These are phyloP conservation scores for Salvia splendens DNA, from an alignment of 257 asterid genomes.

Conservation along the genomic window DNA sequence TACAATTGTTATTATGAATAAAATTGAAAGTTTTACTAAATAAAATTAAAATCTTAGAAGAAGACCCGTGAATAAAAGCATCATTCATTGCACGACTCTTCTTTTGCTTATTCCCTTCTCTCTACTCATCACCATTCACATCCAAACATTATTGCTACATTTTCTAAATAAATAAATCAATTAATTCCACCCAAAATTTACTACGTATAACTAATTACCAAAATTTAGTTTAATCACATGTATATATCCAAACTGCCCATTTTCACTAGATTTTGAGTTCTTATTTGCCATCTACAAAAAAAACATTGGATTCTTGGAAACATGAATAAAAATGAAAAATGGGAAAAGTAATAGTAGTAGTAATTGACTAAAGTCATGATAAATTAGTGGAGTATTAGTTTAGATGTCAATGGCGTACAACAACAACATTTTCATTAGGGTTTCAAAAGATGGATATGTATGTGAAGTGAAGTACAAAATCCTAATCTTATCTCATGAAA, in stretches of 20 bases:
- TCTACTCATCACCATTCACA: constrained; percentile 26
- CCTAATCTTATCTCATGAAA: constrained; percentile 34
- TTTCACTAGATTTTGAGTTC: too few species aligned
- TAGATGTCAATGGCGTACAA: constrained; percentile 8
- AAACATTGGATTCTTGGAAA: too few species aligned
- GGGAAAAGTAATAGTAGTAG: neutral
- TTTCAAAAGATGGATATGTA: constrained; percentile 23
- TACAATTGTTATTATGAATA: too few species aligned
- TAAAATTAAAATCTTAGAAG: constrained; percentile 42
- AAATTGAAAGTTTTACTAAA: too few species aligned
- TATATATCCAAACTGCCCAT: neutral
- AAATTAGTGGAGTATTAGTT: constrained; percentile 17
- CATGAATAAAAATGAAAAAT: neutral
- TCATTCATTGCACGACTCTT: constrained; percentile 27
- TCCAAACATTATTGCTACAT: constrained; percentile 21
- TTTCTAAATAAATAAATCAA: neutral
- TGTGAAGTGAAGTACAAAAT: neutral
- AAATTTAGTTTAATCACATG: neutral
- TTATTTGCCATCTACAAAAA: too few species aligned
- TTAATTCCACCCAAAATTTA: neutral
- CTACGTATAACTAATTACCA: neutral
- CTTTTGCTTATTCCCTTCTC: constrained; percentile 32
- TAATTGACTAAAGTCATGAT: constrained; percentile 10
- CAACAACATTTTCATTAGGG: constrained; percentile 2
- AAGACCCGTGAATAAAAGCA: constrained; percentile 41